Base-by-base conservation (phyloP, 257 asterid genomes). In the Striga asiatica region DNA sequence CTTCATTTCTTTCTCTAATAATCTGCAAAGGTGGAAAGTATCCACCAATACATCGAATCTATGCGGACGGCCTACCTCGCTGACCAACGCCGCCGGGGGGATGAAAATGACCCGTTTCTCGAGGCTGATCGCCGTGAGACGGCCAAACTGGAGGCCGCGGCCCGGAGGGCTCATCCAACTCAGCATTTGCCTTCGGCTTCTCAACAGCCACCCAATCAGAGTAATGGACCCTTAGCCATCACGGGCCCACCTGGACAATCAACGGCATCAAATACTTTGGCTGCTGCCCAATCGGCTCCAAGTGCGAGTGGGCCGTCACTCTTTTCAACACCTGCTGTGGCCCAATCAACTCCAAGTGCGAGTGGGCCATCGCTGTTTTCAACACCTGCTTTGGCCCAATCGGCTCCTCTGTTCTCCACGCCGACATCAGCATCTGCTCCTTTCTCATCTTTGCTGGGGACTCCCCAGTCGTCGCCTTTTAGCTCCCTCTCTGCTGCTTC, bases 61-160 rank as follows among this genome's bases (percentile, higher is more conserved):
- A 92, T 92, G 99, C 84, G 76, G 75, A 64, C 82, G 18, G 99
- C 97, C 34, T 92, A 92, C 64, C 93, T 92, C 61, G 93, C 93
- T 13, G 94, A 92, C 58, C 95, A 77, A 66, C 89, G 88, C 50
- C 83, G 77, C 22, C 75, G 88, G 55, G 99, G 97, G 34, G 86
- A 84, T 21, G 88, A 74, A 8, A 73, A 74, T 8, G 73, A 92
- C 62, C 98, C 99, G 24, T 92, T 92, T 76, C 89, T 92, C 29
- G 99, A 84, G 73, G 99, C 99, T 46, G 94, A 88, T 75, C 70
- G 95, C 19, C 81, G 99, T 14, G 94, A 88, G 78, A 82, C 86
- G 19, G 95, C 91, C 13, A 92, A 85, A 66, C 91, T 69, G 69
- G 99, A 88, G 82, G 97, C 95, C 54, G 97, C 97, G n/a, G 93